Base-by-base conservation (phyloP, 148 eudicot genomes). In the Chenopodium berlandieri region DNA sequence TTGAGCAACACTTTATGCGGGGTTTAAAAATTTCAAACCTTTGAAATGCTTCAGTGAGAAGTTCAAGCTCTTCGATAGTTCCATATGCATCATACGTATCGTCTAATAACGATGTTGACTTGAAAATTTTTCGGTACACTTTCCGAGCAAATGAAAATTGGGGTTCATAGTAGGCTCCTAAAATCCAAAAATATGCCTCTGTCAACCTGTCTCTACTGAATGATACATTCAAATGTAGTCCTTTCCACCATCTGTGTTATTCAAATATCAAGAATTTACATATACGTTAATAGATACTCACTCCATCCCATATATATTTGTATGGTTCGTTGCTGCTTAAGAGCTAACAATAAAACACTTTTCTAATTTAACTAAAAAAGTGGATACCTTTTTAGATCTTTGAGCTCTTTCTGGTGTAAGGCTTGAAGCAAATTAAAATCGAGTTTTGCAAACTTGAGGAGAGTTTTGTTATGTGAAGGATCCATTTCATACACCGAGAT, bases 341-440 rank as follows among this genome's bases (percentile, higher is more conserved):
- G 3, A 32, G 3, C 4, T 32, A 32, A 32, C 34, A 32, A 32
- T 32, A 32, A 1, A 32, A 1, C 2, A 32, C 34, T 32, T 32
- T 32, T 32, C 2, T 32, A 34, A 34, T 34, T 34, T 34, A 34
- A 34, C 37, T 3, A 34, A 34, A 34, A 34, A 34, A 4, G 37
- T 2, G 37, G 25, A 23, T 83, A 90, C 90, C 83, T 86, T 37
- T 66, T 73, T 6, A 88, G 22, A 13, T 86, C 87, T 37, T 82
- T 74, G 7, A 90, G 78, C 78, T 91, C 91, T 60, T 72, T 79
- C 10, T 84, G 86, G 79, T 91, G 90, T 66, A 87, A 13, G n/a
- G 69, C 63, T 67, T 91, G 94, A 20, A 90, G 56, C n/a, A 83
- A 44, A 76, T 89, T 87, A 78, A 91, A 91, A 84, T 91, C 92